A percentile compares a stretch with the other conserved stretches of the same genome.
Conservation (phyloP, 345 rosid genomes). For the Conringia planisiliqua region DNA sequence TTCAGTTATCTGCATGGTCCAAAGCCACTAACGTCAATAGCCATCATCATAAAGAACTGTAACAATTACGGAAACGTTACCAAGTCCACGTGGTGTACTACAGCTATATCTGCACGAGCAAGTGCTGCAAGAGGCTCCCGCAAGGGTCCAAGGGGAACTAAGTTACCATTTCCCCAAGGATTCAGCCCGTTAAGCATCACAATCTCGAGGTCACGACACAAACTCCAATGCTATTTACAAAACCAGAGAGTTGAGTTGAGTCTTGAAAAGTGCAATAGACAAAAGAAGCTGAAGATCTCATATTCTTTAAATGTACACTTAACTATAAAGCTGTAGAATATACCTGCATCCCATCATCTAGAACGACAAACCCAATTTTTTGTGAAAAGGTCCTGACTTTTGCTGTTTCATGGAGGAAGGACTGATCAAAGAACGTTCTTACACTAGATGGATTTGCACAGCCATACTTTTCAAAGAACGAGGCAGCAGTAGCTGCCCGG, state of each 20-base stretch:
- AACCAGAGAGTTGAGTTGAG: conserved; percentile 19
- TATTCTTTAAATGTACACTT: background rate
- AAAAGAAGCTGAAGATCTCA: background rate
- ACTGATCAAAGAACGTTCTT: conserved; percentile 15
- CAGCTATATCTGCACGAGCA: conserved; percentile 57
- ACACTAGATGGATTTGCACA: conserved; percentile 32
- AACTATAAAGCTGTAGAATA: background rate
- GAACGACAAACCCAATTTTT: conserved; percentile 47
- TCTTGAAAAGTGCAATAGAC: background rate
- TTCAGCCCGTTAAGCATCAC: conserved; percentile 74
- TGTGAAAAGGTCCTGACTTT: conserved; percentile 20
- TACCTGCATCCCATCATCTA: conserved; percentile 98
- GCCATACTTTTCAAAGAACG: conserved; percentile 53
- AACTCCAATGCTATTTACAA: conserved; percentile 70
- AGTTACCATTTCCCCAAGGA: conserved; percentile 71
- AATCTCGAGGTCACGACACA: conserved; percentile 73
- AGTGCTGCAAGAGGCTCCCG: conserved; percentile 73
- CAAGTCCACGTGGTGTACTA: conserved; percentile 67
- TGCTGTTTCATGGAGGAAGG: conserved; percentile 1
- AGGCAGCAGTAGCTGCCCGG: conserved; percentile 58
- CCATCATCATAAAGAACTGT: background rate
- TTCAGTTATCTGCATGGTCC: conserved; percentile 45
- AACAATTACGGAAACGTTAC: conserved; percentile 29
- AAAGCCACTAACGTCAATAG: conserved; percentile 19
- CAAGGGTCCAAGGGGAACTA: conserved; percentile 78